Evolutionary conservation across 176 grass and related monocot species (phyloP), one percentile per base, ranked within the genome.

Genomic region (Lolium multiflorum): DNA sequence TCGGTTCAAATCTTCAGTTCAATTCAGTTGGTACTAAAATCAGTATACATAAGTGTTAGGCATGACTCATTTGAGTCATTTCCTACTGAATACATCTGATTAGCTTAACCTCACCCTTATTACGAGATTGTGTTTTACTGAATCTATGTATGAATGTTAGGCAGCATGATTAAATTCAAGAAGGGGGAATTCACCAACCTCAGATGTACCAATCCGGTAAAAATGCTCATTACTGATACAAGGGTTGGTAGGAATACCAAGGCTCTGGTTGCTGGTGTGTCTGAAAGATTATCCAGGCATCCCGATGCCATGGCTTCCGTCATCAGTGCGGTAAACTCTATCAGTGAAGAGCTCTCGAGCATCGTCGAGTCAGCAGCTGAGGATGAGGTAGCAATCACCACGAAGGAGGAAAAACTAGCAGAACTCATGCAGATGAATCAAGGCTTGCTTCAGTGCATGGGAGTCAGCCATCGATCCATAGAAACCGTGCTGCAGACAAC

Each of bases 371-470:
- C 86, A 72, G 84, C 71, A 66, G 90, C 92, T 15, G 62, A 35
- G 46, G 91, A 94, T 89, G 90, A 95, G 39, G 46, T 81, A 81
- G 69, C 83, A 50, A 67, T 94, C 41, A 93, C 84, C 57, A 86
- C 87, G 43, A 98, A 89, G 86, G 96, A 98, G 79, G 92, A 96
- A 38, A 96, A 92, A 71, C 71, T 98, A 83, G 83, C 91, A 78
- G 93, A 98, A 79, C 62, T 98, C 83, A 96, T 98, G 90, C 84
- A 92, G 85, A 98, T 98, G 93, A 98, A 96, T 66, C 96, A 98
- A 90, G 96, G 93, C 20, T 92, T 98, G 88, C 93, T 98, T 50
- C 93, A 94, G 65, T 96, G 93, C 87, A 94, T 98, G 89, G 96
- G 96, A 59, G 92, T 98, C 43, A 90, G 88, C 37, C 93, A 98